Base-by-base conservation (phyloP, 2,329 filamentous ascomycete species). In the Ascochyta lentis region DNA sequence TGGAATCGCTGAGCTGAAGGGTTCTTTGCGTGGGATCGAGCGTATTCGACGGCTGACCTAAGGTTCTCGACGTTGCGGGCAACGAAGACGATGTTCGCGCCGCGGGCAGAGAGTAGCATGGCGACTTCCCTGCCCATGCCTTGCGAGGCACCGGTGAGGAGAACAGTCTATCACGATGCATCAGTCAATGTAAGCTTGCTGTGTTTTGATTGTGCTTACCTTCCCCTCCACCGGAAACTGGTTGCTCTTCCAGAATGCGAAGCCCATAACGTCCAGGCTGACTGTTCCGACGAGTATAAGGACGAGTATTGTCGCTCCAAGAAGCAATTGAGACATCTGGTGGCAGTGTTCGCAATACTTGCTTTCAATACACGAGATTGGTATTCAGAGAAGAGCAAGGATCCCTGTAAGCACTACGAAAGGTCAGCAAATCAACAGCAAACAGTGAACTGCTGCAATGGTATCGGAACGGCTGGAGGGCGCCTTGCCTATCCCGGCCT, bases 101-200 rank as follows among this genome's bases (percentile, higher is more conserved):
- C 95, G 75, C 92, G 93, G 45, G 84, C 80, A 3, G 94, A 84
- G 40, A 99, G 85, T 63, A 92, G 83, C 47, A 86, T 83, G 5
- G 89, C 92, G 19, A 88, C 85, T 47, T 86, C 86, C 65, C 88
- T 86, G 56, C 95, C 95, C 89, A 97, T 91, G 54, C 95, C 95
- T 71, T 97, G 91, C 0, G 95, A 97, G 29, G 89, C 92, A 42
- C 95, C 95, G 0, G 95, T 99, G 48, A 99, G 81, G 51, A 98
- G 81, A 48, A 96, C 83, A 2, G 93, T 96, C 92, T 96, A 65
- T 23, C 2, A 4, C 24, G 10, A 16, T 4, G n/a, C 4, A 15
- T 55, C 10, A 50, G 46, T 26, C 13, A 19, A 4, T 47, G 16
- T 42, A 5, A 19, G 1, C 13, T 10, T 4, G 1, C 13, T 16